phyloP scores from a whole-genome alignment of 2,329 filamentous ascomycete species.

The Aspergillus alliaceus region DNA sequence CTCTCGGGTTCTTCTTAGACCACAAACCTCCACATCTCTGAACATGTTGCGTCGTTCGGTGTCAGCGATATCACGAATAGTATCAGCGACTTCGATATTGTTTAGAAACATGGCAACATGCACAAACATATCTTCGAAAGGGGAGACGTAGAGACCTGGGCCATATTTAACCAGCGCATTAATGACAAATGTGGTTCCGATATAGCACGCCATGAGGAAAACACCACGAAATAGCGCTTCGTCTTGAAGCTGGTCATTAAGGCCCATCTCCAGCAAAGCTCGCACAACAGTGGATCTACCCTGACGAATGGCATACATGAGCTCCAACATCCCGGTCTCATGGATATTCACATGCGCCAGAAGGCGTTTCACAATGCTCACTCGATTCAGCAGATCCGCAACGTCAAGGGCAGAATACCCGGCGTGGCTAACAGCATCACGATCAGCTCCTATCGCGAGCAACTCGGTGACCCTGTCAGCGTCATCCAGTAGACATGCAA shows the following conservation, averaged over 20 bases:
- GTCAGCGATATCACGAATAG: slow-evolving; percentile 29
- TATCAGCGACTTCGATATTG: slow-evolving; percentile 33
- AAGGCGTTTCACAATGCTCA: slow-evolving; percentile 10
- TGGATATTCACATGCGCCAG: slow-evolving; percentile 4
- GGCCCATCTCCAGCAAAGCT: slow-evolving; percentile 15
- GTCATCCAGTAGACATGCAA: slow-evolving; percentile 11
- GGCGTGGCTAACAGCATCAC: slow-evolving; percentile 1
- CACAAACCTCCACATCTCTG: background rate
- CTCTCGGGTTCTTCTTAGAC: no score
- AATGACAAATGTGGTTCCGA: slow-evolving; percentile 2
- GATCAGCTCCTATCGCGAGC: slow-evolving; percentile 10
- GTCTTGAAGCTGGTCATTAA: slow-evolving; percentile 7
- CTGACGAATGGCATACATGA: slow-evolving; percentile 10
- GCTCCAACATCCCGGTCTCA: slow-evolving; percentile 3
- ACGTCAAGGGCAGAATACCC: slow-evolving; percentile 13
- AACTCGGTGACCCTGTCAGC: slow-evolving; percentile 2
- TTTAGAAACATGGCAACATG: slow-evolving; percentile 17
- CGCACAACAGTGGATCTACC: slow-evolving; percentile 8
- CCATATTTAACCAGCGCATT: slow-evolving; percentile 26
- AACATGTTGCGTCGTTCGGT: slow-evolving; percentile 3
- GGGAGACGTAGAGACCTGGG: slow-evolving; percentile 25
- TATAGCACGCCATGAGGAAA: slow-evolving; percentile 11
- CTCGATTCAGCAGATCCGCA: slow-evolving; percentile 8
- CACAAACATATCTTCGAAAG: slow-evolving; percentile 23
- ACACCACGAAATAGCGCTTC: slow-evolving; percentile 1